Base-by-base conservation (phyloP, 2,329 filamentous ascomycete species). In the Alternaria conjuncta region DNA sequence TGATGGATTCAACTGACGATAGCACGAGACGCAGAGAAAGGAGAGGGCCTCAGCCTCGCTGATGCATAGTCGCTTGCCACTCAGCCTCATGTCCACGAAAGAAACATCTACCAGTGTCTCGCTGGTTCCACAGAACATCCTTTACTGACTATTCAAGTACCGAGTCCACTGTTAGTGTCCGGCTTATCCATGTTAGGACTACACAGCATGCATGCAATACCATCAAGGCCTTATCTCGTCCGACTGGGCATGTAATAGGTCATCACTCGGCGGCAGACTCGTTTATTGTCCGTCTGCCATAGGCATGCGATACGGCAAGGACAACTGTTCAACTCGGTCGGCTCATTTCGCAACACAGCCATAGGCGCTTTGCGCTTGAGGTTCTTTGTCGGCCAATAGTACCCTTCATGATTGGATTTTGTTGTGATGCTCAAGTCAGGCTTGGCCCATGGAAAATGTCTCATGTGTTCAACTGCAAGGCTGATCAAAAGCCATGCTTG, bases 41-140 rank as follows among this genome's bases (percentile, higher is more conserved):
- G 62, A 49, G 61, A 59, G 41, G 30, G 56, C 56, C 57, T 57
- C 53, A 63, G 65, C 67, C 65, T 62, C 45, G 62, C 49, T 59
- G 61, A 55, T 63, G 57, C 63, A 61, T 55, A 63, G 59, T 63
- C 56, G 47, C 47, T 44, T 43, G 58, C 63, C 60, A 64, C 73
- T 75, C 73, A 70, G 73, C 73, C 74, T 70, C 70, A 65, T 60
- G 54, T 15, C 28, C 36, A 55, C 44, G 32, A 57, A 61, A 51
- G 63, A 57, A 57, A 60, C 59, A 63, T 63, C 60, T 30, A 62
- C 56, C 47, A 56, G 46, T 46, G 45, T 63, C 66, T 61, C 55
- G 59, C 57, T 59, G 51, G 49, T 64, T 60, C 64, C 53, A 60
- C 50, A 45, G 4, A 23, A 45, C 18, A 28, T 25, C 32, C 32